These are phyloP conservation scores for Calocybe indica DNA, from an alignment of 768 basidiomycete species.

Conservation along the genomic window DNA sequence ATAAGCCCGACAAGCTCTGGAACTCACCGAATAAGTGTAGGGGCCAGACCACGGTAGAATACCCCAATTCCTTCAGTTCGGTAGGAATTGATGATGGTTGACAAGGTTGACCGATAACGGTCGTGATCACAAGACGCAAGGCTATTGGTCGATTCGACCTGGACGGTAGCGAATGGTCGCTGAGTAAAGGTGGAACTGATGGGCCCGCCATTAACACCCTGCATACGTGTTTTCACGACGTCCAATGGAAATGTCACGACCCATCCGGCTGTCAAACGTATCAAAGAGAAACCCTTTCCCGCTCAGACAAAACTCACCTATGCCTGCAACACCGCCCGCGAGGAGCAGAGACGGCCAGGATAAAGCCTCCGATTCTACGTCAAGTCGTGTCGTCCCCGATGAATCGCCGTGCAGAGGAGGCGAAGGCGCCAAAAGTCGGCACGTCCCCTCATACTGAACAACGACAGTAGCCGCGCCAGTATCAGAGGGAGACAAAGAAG, in stretches of 20 bases:
- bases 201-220: slow-evolving; percentile 35
- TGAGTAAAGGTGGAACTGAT: not conserved
- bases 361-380: slow-evolving; percentile 9
- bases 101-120: slow-evolving; percentile 53
- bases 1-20: no score
- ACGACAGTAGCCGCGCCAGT: not conserved
- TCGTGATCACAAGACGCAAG: slow-evolving; percentile 16
- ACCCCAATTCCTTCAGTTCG: slow-evolving; percentile 59
- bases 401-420: not conserved
- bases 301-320: slow-evolving; percentile 27
- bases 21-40: slow-evolving; percentile 73
- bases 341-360: slow-evolving; percentile 57
- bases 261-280: slow-evolving; percentile 54
- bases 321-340: slow-evolving; percentile 74
- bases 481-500: no score
- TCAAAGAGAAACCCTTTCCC: not conserved
- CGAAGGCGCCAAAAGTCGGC: slow-evolving; percentile 36
- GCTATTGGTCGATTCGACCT: no score
- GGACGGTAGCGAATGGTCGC: no score
- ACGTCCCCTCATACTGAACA: slow-evolving; percentile 56
- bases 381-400: slow-evolving; percentile 17
- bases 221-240: slow-evolving; percentile 86
- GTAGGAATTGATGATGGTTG: slow-evolving; percentile 57
- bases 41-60: slow-evolving; percentile 72
- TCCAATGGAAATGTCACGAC: slow-evolving; percentile 81